Evolutionary conservation across 306 rosid genomes (phyloP), one percentile per base, ranked within the genome.

Genomic region (Alnus glutinosa): DNA sequence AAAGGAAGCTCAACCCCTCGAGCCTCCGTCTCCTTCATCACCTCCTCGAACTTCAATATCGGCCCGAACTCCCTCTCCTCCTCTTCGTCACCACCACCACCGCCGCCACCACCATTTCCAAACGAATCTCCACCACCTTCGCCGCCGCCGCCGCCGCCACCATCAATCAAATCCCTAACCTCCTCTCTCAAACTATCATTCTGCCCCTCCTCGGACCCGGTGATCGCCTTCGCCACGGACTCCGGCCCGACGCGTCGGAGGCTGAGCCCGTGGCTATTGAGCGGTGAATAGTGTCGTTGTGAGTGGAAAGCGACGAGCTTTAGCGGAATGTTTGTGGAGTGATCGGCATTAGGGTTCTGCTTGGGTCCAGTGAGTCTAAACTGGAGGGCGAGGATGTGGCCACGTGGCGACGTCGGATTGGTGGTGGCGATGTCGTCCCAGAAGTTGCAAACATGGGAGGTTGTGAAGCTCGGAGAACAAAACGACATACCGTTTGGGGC

Each of bases 31-130:
- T 90, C 90, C 83, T 87, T 83, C 90, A 90, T 82, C 75, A 89
- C 92, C 73, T 90, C 94, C 79, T 79, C 94, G 1, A 90, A 83
- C 78, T 84, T 94, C 83, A 94, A 54, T 63, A 94, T 59, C 7
- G 91, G 88, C 42, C 97, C 97, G 30, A 94, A 94, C 79, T 87
- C 97, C 72, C 80, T 82, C 78, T 84, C 95, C 8, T 80, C 95
- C 15, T 63, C 92, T 2, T 70, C 81, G 6, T 75, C 89, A 2
- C 76, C 93, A 0, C 57, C 89, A 0, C 55, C 88, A 0, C 76
- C 92, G 0, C 77, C 93, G 1, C 83, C 88, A 0, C 76, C 81
- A 1, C 62, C 78, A 0, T 77, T 86, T 5, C 88, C 79, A 36
- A 73, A 81, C 3, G 59, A 74, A 1, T 58, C 76, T 5, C 44